Conservation (phyloP, 139 green algal genomes). For the Limnomonas spitsbergensis region DNA sequence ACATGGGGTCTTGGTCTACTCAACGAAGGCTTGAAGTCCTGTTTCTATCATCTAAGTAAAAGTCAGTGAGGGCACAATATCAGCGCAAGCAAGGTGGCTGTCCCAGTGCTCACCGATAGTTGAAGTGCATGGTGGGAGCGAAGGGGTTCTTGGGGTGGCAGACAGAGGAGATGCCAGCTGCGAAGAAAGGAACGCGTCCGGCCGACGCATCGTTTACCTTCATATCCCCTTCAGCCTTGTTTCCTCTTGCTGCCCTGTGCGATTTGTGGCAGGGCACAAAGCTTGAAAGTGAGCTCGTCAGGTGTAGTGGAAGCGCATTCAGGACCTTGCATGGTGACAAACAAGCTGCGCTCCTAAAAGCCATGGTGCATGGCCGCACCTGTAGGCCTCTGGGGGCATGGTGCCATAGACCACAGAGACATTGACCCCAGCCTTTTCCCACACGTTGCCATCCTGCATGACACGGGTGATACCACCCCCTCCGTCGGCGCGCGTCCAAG, state of each 20-base stretch:
- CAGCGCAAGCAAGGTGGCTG: not conserved
- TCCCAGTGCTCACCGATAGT: conserved; percentile 90
- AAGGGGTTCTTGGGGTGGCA: conserved; percentile 98
- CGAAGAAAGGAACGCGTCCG: conserved; percentile 95
- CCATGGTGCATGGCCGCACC: no score
- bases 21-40: no score
- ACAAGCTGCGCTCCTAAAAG: no score
- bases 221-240: no score
- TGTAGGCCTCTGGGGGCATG: conserved; percentile 97
- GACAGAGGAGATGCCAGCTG: conserved; percentile 91
- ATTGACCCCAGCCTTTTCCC: conserved; percentile 92
- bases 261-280: no score
- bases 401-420: conserved; percentile 95
- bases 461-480: conserved; percentile 95
- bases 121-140: conserved; percentile 98
- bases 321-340: no score
- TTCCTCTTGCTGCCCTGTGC: not conserved
- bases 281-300: no score
- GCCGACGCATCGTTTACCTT: not conserved
- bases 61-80: not conserved
- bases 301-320: no score
- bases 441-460: conserved; percentile 86
- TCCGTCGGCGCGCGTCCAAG: conserved; percentile 84
- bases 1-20: no score
- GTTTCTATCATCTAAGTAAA: no score